phyloP scores from a whole-genome alignment of 192 early-diverging fungal genomes.

The Coemansia sp. region DNA sequence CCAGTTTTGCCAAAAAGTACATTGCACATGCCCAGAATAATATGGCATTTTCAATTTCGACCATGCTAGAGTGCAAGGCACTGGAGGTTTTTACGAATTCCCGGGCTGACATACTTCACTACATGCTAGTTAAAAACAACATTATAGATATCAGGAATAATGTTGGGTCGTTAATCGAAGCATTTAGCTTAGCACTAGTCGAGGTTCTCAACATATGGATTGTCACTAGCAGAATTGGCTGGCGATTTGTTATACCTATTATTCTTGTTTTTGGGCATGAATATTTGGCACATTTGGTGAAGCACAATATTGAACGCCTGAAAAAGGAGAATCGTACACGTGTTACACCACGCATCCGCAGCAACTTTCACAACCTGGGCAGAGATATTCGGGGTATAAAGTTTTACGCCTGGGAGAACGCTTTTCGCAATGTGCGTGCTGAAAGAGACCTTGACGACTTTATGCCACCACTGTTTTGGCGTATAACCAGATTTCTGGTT shows the following conservation, averaged over 20 bases:
- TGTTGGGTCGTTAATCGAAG: not conserved
- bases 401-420: slow-evolving; percentile 63
- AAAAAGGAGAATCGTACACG: not conserved
- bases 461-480: slow-evolving; percentile 30
- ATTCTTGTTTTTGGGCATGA: slow-evolving; percentile 11
- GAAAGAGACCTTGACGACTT: slow-evolving; percentile 9
- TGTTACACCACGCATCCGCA: slow-evolving; percentile 4
- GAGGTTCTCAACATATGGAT: slow-evolving; percentile 24
- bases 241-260: slow-evolving; percentile 31
- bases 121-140: not conserved
- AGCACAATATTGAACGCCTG: not conserved
- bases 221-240: slow-evolving; percentile 25
- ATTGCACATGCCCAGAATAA: not conserved
- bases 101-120: not conserved
- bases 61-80: not conserved
- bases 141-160: not conserved
- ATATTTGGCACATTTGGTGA: slow-evolving; percentile 5
- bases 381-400: slow-evolving; percentile 65
- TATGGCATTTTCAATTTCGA: not conserved
- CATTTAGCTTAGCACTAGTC: not conserved
- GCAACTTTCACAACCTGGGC: slow-evolving; percentile 17
- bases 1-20: not conserved
- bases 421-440: slow-evolving; percentile 6
- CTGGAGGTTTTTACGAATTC: not conserved
- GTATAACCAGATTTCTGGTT: slow-evolving; percentile 11